Base-by-base conservation (phyloP, 2,329 filamentous ascomycete species). In the Diaporthe ilicicola region DNA sequence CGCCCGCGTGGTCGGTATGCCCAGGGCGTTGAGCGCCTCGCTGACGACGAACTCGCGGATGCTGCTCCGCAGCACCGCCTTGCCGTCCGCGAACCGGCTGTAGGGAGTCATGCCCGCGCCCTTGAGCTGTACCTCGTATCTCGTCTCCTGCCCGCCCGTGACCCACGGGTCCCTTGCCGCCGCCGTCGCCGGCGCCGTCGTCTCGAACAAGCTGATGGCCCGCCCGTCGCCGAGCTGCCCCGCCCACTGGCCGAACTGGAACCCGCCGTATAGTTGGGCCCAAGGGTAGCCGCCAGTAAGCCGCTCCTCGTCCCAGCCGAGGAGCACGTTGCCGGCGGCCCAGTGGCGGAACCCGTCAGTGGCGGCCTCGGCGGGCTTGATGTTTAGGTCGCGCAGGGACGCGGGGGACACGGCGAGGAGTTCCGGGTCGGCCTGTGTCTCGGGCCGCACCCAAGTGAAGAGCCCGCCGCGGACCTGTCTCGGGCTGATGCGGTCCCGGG, bases 181-280 rank as follows among this genome's bases (percentile, higher is more conserved):
- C 24, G 37, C 55, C 17, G 55, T n/a, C 1, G 80, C 78, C 1
- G 92, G 90, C 78, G 95, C 97, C 6, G 90, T 95, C 29, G 91
- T 89, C 81, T 99, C 96, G 77, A 98, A 98, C 1, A 99, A 86
- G 44, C 94, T 97, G 75, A 99, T 98, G 37, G 95, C 96, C 69
- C 96, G 89, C 46, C 96, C 96, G 79, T 99, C 96, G 51, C 96
- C 96, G 1, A 99, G 89, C 81, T 99, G 96, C 7, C 96, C 95
- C 4, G 96, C 96, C 95, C 95, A 99, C 75, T 93, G 90, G 7
- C 96, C 96, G 79, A 91, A 90, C 78, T 91, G 87, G 77, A 88
- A 90, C 70, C 95, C 95, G 70, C 96, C 96, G 80, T 99, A 99
- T 83, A 96, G 98, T 82, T 99, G 96, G 39, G 96, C 95, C 96